Percentiles rank a stretch among this genome's conserved stretches.
phyloP scores from a whole-genome alignment of 805 yeast genomes.

The Grigorovia yakushimaensis region DNA sequence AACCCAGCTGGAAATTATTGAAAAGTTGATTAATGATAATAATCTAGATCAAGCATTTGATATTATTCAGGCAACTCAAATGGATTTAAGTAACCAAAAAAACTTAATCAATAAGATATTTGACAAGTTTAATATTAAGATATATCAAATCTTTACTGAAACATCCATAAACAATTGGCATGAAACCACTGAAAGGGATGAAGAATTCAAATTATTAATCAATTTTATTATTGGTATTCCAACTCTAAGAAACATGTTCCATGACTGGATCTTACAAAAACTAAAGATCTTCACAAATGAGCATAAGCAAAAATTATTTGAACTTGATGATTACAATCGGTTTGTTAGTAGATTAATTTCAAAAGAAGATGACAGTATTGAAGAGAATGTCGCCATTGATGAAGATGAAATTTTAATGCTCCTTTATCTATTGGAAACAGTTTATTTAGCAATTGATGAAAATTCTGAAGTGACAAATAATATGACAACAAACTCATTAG shows the following conservation, averaged over 20 bases:
- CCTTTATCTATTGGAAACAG: constrained; percentile 31
- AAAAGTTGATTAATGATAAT: constrained; percentile 7
- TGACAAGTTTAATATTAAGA: background rate
- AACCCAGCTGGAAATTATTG: constrained; percentile 7
- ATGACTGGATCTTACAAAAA: constrained; percentile 7
- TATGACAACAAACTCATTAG: constrained; percentile 5
- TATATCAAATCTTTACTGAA: background rate
- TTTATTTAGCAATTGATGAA: constrained; percentile 24
- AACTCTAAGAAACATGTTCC: constrained; percentile 7
- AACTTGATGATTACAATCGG: constrained; percentile 2
- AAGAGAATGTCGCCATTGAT: background rate
- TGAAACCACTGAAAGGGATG: background rate
- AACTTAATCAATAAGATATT: constrained; percentile 2
- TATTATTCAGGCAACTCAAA: constrained; percentile 4
- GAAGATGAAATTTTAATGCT: constrained; percentile 11
- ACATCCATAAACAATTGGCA: background rate
- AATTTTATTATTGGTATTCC: constrained; percentile 7
- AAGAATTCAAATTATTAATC: constrained; percentile 3
- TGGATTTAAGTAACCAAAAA: constrained; percentile 5
- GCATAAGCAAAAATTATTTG: constrained; percentile 9
- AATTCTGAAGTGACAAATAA: background rate
- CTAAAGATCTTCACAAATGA: constrained; percentile 4
- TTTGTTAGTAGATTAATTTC: constrained; percentile 2
- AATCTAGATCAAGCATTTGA: constrained; percentile 9
- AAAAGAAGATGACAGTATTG: background rate